A percentile compares a stretch with the other conserved stretches of the same genome.
Evolutionary conservation across 2,329 filamentous ascomycete species (phyloP).

Genomic region (Aspergillus neoniger): DNA sequence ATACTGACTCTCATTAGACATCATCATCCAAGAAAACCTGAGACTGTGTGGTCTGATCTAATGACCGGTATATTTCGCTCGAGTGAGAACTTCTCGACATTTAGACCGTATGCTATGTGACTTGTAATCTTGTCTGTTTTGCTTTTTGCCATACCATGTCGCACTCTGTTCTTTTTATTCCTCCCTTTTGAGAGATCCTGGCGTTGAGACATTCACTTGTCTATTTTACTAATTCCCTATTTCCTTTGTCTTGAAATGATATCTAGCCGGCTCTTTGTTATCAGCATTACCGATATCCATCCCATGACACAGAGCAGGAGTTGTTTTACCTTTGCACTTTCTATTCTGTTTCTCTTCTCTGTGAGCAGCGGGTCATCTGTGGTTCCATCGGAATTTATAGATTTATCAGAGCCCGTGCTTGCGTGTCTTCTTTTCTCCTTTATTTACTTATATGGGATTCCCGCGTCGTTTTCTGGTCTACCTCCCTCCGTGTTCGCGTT

Average conservation of each 20-base stretch:
- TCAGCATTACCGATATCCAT: slow-evolving; percentile 29
- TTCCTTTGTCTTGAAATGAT: slow-evolving; percentile 31
- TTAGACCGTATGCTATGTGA: slow-evolving; percentile 37
- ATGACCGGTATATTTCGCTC: slow-evolving; percentile 40
- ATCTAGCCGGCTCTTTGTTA: slow-evolving; percentile 31
- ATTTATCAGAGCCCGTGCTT: slow-evolving; percentile 6
- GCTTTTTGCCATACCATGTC: slow-evolving; percentile 29
- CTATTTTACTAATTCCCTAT: slow-evolving; percentile 28
- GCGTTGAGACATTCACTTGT: slow-evolving; percentile 37
- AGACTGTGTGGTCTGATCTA: slow-evolving; percentile 96
- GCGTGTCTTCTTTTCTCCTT: slow-evolving; percentile 10
- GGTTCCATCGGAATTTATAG: slow-evolving; percentile 7
- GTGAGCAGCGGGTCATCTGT: slow-evolving; percentile 20
- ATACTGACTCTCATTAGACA: slow-evolving; percentile 65
- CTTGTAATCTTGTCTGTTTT: slow-evolving; percentile 31
- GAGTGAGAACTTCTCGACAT: slow-evolving; percentile 31
- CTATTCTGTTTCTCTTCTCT: slow-evolving; percentile 19
- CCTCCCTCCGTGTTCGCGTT: slow-evolving; percentile 14
- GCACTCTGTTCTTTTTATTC: slow-evolving; percentile 31
- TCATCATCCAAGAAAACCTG: slow-evolving; percentile 99
- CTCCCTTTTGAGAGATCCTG: slow-evolving; percentile 34
- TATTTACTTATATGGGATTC: slow-evolving; percentile 16
- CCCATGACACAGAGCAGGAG: slow-evolving; percentile 29
- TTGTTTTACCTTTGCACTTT: slow-evolving; percentile 19
- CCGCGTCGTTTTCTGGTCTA: slow-evolving; percentile 20